phyloP scores from a whole-genome alignment of 2,329 filamentous ascomycete species.

The Botrytis porri region DNA sequence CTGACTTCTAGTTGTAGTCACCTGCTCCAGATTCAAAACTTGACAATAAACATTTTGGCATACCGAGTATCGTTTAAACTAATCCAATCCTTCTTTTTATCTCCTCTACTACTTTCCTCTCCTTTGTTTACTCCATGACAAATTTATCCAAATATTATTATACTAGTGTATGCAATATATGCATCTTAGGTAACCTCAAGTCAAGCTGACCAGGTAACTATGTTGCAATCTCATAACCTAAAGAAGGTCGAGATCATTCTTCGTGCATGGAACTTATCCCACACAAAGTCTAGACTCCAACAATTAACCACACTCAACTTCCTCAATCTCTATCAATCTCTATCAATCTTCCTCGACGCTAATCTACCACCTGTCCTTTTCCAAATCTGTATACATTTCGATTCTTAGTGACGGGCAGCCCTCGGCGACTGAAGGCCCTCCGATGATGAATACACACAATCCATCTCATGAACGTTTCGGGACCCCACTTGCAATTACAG shows the following conservation, averaged over 20 bases:
- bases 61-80: not conserved
- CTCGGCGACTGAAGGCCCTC: not conserved
- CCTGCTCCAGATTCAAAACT: not conserved
- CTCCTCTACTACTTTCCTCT: not conserved
- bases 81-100: not conserved
- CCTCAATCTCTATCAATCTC: not conserved
- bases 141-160: not conserved
- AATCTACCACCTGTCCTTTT: too few species aligned
- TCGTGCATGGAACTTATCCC: not conserved
- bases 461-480: too few species aligned
- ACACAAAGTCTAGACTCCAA: not conserved
- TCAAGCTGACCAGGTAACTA: conserved; percentile 9
- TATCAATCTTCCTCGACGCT: not conserved
- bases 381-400: not conserved
- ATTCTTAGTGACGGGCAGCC: not conserved
- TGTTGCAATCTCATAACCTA: conserved; percentile 2
- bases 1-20: not conserved
- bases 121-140: not conserved
- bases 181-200: conserved; percentile 2
- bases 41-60: not conserved
- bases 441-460: not conserved
- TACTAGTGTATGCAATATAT: not conserved
- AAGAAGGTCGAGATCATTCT: not conserved
- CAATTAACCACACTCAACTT: not conserved
- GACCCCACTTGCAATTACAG: not conserved